Evolutionary conservation across 352 stramenopile species (phyloP).

Genomic region (Globisporangium apiculatum): DNA sequence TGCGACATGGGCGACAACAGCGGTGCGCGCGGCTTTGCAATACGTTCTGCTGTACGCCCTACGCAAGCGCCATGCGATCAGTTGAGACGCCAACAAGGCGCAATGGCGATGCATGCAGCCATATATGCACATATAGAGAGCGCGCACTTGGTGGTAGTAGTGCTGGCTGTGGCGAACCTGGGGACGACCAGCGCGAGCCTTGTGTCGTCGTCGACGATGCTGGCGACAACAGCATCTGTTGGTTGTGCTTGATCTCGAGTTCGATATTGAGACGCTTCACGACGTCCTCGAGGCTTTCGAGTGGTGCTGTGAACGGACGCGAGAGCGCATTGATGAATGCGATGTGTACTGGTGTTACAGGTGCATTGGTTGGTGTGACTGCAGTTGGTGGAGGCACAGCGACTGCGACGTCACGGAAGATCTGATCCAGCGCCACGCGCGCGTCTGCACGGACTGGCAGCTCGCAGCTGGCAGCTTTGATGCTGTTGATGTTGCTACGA

Average conservation of each 20-base stretch:
- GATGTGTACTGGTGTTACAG: too few species aligned
- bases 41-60: not conserved
- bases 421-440: not conserved
- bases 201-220: not conserved
- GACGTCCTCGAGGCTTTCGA: not conserved
- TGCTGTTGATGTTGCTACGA: too few species aligned
- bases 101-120: not conserved
- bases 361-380: too few species aligned
- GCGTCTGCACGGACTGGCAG: not conserved
- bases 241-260: not conserved
- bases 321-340: not conserved
- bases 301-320: not conserved
- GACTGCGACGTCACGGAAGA: not conserved
- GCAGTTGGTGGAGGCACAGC: not conserved
- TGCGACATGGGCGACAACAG: conserved; percentile 61
- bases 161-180: not conserved
- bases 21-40: conserved; percentile 16
- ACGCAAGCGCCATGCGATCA: not conserved
- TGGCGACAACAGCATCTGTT: not conserved
- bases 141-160: not conserved
- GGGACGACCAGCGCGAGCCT: not conserved
- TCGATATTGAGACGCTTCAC: not conserved
- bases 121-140: not conserved
- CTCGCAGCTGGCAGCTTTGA: not conserved
- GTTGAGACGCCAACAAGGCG: not conserved